These are phyloP conservation scores for Beauveria caledonica DNA, from an alignment of 2,329 filamentous ascomycete genomes.

Conservation along the genomic window DNA sequence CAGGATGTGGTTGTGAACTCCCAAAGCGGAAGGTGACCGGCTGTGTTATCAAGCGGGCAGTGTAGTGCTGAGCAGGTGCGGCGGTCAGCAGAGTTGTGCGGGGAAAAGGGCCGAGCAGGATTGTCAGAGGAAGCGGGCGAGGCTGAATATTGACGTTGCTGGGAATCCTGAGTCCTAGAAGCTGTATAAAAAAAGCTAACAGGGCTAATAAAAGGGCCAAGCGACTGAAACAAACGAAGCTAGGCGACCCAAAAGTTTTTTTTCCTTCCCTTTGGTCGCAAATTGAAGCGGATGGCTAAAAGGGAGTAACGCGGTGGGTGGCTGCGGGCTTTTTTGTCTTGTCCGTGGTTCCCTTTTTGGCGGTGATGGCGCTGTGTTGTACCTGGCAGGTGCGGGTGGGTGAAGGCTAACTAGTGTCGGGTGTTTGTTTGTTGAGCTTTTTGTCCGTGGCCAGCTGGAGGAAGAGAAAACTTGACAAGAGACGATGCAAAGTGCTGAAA, in stretches of 20 bases:
- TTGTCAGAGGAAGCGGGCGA: not conserved
- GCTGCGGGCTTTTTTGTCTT: not conserved
- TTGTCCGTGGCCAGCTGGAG: not conserved
- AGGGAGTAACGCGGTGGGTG: not conserved
- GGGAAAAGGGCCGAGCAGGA: constrained; percentile 11
- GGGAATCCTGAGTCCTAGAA: not conserved
- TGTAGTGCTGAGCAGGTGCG: constrained; percentile 10
- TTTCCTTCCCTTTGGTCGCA: not conserved
- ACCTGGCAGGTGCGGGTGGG: not conserved
- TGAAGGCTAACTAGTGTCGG: not conserved
- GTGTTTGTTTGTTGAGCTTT: not conserved
- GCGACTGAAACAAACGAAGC: not conserved
- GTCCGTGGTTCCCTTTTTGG: not conserved
- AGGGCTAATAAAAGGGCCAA: not conserved
- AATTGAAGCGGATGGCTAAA: not conserved
- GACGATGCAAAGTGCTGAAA: not conserved
- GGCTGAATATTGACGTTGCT: not conserved
- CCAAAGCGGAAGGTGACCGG: constrained; percentile 12
- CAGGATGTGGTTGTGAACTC: not conserved
- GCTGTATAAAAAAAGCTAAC: not conserved
- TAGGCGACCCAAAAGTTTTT: not conserved
- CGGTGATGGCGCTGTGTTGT: not conserved
- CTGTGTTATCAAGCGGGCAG: not conserved
- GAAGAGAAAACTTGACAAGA: not conserved
- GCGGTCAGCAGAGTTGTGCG: constrained; percentile 6